phyloP scores from a whole-genome alignment of 2,329 filamentous ascomycete genomes.

The Zelopaecilomyces penicillatus region DNA sequence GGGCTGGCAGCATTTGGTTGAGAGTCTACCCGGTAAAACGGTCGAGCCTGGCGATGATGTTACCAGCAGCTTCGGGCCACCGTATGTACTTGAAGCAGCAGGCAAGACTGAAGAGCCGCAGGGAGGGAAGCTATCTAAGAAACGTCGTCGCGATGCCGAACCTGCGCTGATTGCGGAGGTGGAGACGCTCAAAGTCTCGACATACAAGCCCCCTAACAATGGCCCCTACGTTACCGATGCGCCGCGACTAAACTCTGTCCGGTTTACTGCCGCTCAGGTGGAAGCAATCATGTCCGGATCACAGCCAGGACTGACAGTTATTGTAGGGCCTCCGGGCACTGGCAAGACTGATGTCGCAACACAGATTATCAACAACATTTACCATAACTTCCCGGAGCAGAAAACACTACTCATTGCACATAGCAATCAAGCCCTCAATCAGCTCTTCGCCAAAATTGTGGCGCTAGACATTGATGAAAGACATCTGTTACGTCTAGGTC shows the following conservation, averaged over 20 bases:
- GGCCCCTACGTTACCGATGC: conserved; percentile 83
- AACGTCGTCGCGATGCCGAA: conserved; percentile 73
- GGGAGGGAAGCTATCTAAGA: conserved; percentile 63
- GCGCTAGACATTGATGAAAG: conserved; percentile 91
- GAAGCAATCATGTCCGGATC: conserved; percentile 91
- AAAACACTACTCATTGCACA: conserved; percentile 89
- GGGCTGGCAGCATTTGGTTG: conserved; percentile 88
- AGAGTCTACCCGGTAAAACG: conserved; percentile 79
- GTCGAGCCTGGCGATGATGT: conserved; percentile 70
- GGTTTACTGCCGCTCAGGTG: conserved; percentile 84
- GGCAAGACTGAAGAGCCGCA: conserved; percentile 44
- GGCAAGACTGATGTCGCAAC: conserved; percentile 99
- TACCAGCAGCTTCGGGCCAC: conserved; percentile 69
- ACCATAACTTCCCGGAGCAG: conserved; percentile 93
- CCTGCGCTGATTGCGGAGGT: conserved; percentile 52
- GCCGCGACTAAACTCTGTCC: conserved; percentile 71
- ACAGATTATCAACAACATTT: conserved; percentile 97
- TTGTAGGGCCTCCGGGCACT: conserved; percentile 91
- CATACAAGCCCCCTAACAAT: conserved; percentile 80
- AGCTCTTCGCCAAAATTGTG: conserved; percentile 97
- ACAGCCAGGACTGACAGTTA: conserved; percentile 86
- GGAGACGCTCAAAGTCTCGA: conserved; percentile 71
- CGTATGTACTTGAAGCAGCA: conserved; percentile 71
- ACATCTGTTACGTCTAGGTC: conserved; percentile 83
- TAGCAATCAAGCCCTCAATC: conserved; percentile 95